Evolutionary conservation across 495 filamentous ascomycete genomes (phyloP), one percentile per base, ranked within the genome.

Genomic region (Cercophora scortea): DNA sequence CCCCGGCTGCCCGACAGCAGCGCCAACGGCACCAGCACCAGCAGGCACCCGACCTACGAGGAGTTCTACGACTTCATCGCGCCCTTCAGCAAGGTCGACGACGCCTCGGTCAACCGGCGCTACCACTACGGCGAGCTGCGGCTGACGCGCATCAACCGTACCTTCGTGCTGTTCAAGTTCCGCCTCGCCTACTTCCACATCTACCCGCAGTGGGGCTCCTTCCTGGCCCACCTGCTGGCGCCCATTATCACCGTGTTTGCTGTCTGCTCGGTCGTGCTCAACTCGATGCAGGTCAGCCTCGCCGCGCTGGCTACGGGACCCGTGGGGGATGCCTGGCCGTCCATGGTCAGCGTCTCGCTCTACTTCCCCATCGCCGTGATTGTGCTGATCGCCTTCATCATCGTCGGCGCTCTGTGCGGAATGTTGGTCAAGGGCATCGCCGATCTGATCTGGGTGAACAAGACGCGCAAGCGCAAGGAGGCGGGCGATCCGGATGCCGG

Each of bases 51-150:
- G 3, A 66, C 61, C n/a, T 68, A 66, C 49, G 61, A 64, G 50
- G 62, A 68, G 48, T 68, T 55, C 52, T 66, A 57, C 58, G 45
- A 56, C 16, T 66, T 68, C 47, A 60, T 68, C 45, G 42, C 50
- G 41, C 61, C 61, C 11, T 68, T 68, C 45, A 39, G 67, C 42
- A 32, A 49, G 12, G 50, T 65, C 13, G 42, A 50, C 33, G 71
- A 69, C 18, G 12, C 49, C 0, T n/a, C 57, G 0, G 65, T 73
- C 5, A 49, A 48, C 10, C 52, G 54, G 5, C 62, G 74, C 0
- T 77, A 71, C 49, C 47, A 65, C 17, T 77, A 71, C 42, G 75
- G 75, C 38, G 72, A 76, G 54, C 52, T 78, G 5, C 64, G 74
- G 2, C 63, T 78, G 9, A 65, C 64, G 0, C 63, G 74, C n/a